Conservation (phyloP, 2,329 filamentous ascomycete species). For the Ophiostoma perfectum region DNA sequence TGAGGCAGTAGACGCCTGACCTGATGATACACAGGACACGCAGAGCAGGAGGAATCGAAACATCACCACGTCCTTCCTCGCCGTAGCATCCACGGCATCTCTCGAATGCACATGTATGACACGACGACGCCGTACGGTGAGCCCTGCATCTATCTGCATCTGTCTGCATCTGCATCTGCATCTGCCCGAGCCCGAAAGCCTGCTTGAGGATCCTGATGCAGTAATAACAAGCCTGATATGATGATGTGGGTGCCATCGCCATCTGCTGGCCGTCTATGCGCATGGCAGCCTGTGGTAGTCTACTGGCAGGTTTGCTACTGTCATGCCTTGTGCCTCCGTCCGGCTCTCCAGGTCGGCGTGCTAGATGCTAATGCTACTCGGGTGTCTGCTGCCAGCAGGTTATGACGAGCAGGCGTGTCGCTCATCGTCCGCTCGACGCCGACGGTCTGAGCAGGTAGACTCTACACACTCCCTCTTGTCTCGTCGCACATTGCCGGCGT, state of each 20-base stretch:
- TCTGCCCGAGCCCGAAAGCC: slow-evolving; percentile 6
- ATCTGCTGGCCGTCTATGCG: too few species aligned
- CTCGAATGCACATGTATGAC: neutral
- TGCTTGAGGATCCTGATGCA: neutral
- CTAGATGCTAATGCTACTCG: too few species aligned
- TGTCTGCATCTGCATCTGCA: neutral
- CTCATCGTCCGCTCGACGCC: too few species aligned
- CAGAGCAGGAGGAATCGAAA: neutral
- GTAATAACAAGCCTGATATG: neutral
- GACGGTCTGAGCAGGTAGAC: too few species aligned
- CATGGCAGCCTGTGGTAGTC: too few species aligned
- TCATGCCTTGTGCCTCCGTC: too few species aligned
- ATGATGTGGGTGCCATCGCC: slow-evolving; percentile 2
- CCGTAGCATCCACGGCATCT: slow-evolving; percentile 2
- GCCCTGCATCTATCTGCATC: slow-evolving; percentile 2
- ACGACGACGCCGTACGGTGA: neutral
- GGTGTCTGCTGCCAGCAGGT: too few species aligned
- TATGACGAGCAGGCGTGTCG: too few species aligned
- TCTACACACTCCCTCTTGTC: too few species aligned
- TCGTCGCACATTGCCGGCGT: too few species aligned
- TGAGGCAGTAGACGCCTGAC: slow-evolving; percentile 2
- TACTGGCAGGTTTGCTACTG: too few species aligned
- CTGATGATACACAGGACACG: neutral
- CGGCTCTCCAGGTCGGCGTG: too few species aligned
- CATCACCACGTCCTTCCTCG: neutral